Evolutionary conservation across 176 grass and related monocot genomes (phyloP), one percentile per base, ranked within the genome.

Genomic region (Eragrostis nindensis): DNA sequence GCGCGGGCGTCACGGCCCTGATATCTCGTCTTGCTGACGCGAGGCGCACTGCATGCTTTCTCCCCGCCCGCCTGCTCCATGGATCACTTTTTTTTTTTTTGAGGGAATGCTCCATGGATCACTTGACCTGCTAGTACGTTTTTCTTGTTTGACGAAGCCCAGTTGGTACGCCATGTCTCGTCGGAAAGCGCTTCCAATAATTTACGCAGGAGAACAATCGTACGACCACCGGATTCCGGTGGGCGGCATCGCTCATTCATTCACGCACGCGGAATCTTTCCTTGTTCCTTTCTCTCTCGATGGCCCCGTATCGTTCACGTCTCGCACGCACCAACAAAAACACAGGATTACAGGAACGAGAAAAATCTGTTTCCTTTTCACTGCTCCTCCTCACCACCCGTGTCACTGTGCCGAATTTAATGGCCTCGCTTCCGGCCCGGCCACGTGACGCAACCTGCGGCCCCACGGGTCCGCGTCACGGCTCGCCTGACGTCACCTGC

Each of bases 401-500:
- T 18, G 56, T 22, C 24, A 1, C 56, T 60, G 70, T 19, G 70
- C 70, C 21, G 70, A 36, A 38, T 53, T 69, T 2, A 57, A 55
- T 82, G 56, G 38, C 24, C 44, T 71, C 25, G 30, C 64, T 32
- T 74, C 47, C 62, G 25, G 62, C 25, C 63, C 74, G 48, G 40
- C 29, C 78, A 87, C 78, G 78, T 90, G 93, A 92, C 85, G n/a
- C 70, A 83, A 92, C 76, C 40, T 22, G 59, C 24, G 79, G 29
- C 61, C 93, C 87, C 68, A 67, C 78, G 22, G 30, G 63, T 50
- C 71, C 61, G 11, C 77, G 80, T 87, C 86, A 82, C 52, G 71
- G 38, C 78, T 40, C 18, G 17, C 24, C 46, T 82, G 94, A 93
- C 90, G 86, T 97, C 90, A 90, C 79, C 45, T 42, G 43, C 72